Evolutionary conservation across 163 green algal species (phyloP).

Genomic region (Chlorella variabilis): DNA sequence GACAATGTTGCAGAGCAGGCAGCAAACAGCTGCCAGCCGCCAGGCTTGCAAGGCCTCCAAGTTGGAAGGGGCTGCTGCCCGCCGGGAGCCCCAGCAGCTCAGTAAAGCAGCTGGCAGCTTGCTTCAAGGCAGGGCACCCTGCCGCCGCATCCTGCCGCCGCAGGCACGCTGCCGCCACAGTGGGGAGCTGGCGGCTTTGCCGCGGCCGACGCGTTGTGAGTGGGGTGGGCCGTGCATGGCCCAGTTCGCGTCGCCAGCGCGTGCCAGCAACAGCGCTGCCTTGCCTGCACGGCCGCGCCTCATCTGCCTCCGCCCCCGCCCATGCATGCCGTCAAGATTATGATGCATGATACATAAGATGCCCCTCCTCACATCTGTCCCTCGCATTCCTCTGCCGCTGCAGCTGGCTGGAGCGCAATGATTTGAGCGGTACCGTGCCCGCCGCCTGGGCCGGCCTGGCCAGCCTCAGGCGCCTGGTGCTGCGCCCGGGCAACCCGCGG

Average conservation of each 20-base stretch:
- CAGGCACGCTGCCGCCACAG: slow-evolving; percentile 11
- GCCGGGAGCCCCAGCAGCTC: too few relatives aligned
- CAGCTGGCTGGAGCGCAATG: slow-evolving; percentile 27
- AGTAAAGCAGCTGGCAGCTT: too few relatives aligned
- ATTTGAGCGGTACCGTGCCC: slow-evolving; percentile 25
- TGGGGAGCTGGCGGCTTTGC: slow-evolving; percentile 17
- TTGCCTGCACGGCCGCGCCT: too few relatives aligned
- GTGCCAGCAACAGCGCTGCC: too few relatives aligned
- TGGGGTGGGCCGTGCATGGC: too few relatives aligned
- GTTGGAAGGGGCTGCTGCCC: too few relatives aligned
- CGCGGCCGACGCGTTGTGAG: neutral
- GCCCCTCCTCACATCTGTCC: neutral
- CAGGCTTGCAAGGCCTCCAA: neutral
- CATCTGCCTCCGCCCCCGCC: too few relatives aligned
- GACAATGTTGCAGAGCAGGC: too few relatives aligned
- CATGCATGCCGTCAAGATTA: neutral
- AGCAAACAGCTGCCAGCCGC: too few relatives aligned
- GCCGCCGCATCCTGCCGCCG: neutral
- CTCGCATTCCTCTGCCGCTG: neutral
- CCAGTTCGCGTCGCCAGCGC: too few relatives aligned
- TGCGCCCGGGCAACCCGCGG: slow-evolving; percentile 33
- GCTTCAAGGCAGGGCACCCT: too few relatives aligned
- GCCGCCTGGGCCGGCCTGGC: neutral
- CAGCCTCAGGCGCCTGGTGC: neutral
- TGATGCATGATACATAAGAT: too few relatives aligned